Evolutionary conservation across 2,329 filamentous ascomycete genomes (phyloP).

Genomic region (Colletotrichum melonis): DNA sequence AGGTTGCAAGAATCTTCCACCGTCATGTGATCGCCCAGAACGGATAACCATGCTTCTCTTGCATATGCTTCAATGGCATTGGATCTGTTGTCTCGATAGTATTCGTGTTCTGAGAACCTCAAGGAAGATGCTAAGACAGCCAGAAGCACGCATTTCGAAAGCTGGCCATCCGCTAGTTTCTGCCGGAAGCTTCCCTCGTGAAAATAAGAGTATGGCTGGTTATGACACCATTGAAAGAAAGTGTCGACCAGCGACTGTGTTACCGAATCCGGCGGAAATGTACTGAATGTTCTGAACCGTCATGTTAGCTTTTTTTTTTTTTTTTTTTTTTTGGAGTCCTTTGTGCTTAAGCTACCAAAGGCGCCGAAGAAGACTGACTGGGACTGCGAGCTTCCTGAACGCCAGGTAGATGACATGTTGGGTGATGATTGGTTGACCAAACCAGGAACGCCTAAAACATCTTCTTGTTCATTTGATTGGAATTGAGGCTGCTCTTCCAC

Average conservation of each 20-base stretch:
- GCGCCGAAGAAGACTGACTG: too few species aligned
- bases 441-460: too few species aligned
- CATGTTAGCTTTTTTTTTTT: neutral
- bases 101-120: neutral
- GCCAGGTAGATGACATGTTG: too few species aligned
- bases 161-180: constrained; percentile 34
- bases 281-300: neutral
- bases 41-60: neutral
- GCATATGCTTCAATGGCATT: neutral
- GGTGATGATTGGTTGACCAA: too few species aligned
- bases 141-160: too few species aligned
- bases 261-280: constrained; percentile 6
- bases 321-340: too few species aligned
- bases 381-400: too few species aligned
- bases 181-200: constrained; percentile 47
- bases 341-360: too few species aligned
- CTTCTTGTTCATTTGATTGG: too few species aligned
- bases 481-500: too few species aligned
- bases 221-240: constrained; percentile 49
- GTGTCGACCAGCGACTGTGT: constrained; percentile 38
- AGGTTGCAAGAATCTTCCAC: too few species aligned
- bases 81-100: neutral
- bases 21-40: neutral
- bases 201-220: constrained; percentile 51
- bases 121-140: too few species aligned